Evolutionary conservation across 164 flowering plant species (phyloP), one percentile per base, ranked within the genome.

Genomic region (Nelumbo lutea): DNA sequence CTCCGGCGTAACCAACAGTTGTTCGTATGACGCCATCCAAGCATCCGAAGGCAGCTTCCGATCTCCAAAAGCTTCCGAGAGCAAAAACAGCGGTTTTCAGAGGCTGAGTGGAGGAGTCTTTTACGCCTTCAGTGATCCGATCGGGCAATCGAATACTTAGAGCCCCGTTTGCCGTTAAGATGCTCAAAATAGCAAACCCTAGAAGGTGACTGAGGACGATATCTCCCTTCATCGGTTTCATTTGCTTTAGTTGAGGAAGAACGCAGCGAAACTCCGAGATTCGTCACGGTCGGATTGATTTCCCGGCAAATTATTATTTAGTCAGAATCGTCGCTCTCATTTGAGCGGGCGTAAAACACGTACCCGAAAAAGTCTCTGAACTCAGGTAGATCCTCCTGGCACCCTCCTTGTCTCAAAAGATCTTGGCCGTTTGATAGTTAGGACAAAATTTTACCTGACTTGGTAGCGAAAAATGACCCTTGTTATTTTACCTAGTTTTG

Each of bases 21-120:
- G 99, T 90, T 48, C 89, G 80, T 1, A 86, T 86, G 53, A 90
- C 96, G 5, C 99, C 99, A 46, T 84, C 70, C 62, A 93, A 68
- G 85, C 99, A 96, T 1, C 97, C 99, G 61, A 96, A 96, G 6
- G 82, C 88, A 6, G 99, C 84, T 68, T 96, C 99, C 3, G 98
- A 89, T 75, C 99, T 90, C 99, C 99, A 96, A 82, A 96, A 96
- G 81, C 98, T 82, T 13, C 99, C 99, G 10, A 95, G 87, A 57
- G 96, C 89, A 69, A 95, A 95, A 56, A 95, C 91, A 6, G 98
- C 93, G 1, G 83, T 82, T 67, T 79, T 86, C 27, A 88, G 66
- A 4, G 81, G 79, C 58, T 61, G 85, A 46, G 75, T 70, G 63
- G 77, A 9, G 6, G 65, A 43, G 27, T 71, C 64, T 47, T 61